A percentile compares a stretch with the other conserved stretches of the same genome.
phyloP scores from a whole-genome alignment of 2,329 filamentous ascomycete genomes.

The Hirsutella rhossiliensis region DNA sequence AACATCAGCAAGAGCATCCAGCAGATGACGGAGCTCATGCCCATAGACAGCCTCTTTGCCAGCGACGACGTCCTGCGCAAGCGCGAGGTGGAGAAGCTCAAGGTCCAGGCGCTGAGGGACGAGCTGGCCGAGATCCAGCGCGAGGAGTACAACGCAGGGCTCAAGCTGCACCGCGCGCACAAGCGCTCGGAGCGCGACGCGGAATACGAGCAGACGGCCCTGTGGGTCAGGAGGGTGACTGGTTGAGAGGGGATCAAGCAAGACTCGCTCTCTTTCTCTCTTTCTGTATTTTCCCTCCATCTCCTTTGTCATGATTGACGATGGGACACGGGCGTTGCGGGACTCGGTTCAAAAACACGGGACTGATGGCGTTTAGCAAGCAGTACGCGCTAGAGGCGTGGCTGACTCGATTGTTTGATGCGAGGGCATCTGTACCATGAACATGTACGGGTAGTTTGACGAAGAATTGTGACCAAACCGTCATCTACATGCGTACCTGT shows the following conservation, averaged over 20 bases:
- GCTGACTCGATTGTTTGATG: no score
- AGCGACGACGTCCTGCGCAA: constrained; percentile 49
- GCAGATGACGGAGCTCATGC: constrained; percentile 70
- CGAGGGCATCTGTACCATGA: no score
- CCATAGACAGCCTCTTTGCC: constrained; percentile 54
- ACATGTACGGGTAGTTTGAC: no score
- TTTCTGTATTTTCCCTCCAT: no score
- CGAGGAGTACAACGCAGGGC: constrained; percentile 67
- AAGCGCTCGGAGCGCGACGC: constrained; percentile 61
- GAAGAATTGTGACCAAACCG: no score
- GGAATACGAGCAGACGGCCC: constrained; percentile 50
- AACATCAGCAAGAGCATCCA: constrained; percentile 63
- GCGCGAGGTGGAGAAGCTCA: constrained; percentile 46
- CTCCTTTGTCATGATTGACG: no score
- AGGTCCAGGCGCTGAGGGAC: constrained; percentile 51
- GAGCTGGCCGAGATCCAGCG: constrained; percentile 63
- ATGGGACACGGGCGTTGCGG: no score
- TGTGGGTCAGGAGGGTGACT: constrained; percentile 74
- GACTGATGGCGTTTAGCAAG: no score
- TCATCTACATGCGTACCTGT: no score
- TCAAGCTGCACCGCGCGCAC: constrained; percentile 62
- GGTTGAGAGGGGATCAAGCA: constrained; percentile 26
- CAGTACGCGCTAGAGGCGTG: no score
- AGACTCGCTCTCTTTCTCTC: background rate
- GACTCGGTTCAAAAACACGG: no score